Conservation (phyloP, 345 rosid genomes). For the Linum usitatissimum region DNA sequence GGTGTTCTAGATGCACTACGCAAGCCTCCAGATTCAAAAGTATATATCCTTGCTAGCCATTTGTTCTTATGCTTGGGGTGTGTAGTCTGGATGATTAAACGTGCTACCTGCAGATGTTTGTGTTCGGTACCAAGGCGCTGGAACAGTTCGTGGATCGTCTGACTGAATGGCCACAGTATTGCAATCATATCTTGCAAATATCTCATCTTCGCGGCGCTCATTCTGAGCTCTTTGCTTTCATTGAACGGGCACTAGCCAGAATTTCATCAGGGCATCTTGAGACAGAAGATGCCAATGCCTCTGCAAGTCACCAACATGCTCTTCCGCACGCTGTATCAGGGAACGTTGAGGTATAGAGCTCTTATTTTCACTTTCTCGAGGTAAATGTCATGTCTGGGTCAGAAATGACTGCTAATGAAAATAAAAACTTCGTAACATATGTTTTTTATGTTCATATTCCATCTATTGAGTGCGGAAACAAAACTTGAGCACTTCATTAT, state of each 20-base stretch:
- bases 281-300: constrained; percentile 33
- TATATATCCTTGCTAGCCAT: constrained; percentile 19
- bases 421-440: too few relatives aligned
- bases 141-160: constrained; percentile 95
- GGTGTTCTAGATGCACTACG: constrained; percentile 89
- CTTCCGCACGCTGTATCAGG: constrained; percentile 37
- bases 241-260: constrained; percentile 76
- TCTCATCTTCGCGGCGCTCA: constrained; percentile 83
- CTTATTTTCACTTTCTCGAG: not conserved
- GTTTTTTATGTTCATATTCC: too few relatives aligned
- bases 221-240: constrained; percentile 74
- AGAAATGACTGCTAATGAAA: too few relatives aligned
- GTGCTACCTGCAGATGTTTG: constrained; percentile 64
- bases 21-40: constrained; percentile 98
- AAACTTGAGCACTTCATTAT: too few relatives aligned
- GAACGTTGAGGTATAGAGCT: constrained; percentile 51
- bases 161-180: constrained; percentile 96
- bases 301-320: constrained; percentile 36
- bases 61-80: constrained; percentile 4
- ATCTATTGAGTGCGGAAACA: too few relatives aligned
- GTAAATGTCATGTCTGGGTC: not conserved
- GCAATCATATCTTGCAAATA: constrained; percentile 95
- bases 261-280: constrained; percentile 73
- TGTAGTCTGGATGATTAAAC: constrained; percentile 6
- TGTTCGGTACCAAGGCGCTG: constrained; percentile 89